A percentile compares a stretch with the other conserved stretches of the same genome.
Conservation (phyloP, 257 asterid species). For the Anisodus tanguticus region DNA sequence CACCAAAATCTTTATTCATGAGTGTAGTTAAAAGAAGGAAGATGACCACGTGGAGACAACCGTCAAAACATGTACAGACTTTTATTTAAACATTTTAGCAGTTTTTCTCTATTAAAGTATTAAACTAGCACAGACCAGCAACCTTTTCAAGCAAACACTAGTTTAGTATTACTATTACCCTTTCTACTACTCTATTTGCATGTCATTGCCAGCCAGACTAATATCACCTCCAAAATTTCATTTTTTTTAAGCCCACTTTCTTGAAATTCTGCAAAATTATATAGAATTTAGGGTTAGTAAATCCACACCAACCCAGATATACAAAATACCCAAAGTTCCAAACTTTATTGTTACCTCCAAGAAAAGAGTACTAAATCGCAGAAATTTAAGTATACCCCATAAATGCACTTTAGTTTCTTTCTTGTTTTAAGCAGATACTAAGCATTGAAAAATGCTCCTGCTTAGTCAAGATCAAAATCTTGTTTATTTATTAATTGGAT, state of each 20-base stretch:
- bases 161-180: constrained; percentile 32
- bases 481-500: not conserved
- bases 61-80: constrained; percentile 25
- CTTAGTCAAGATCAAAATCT: constrained; percentile 37
- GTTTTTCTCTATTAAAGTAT: not conserved
- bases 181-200: constrained; percentile 27
- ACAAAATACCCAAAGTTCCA: constrained; percentile 43
- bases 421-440: constrained; percentile 29
- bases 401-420: constrained; percentile 49
- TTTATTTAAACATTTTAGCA: constrained; percentile 21
- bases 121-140: constrained; percentile 33
- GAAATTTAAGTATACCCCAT: constrained; percentile 28
- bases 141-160: constrained; percentile 56
- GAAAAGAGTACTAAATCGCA: constrained; percentile 33
- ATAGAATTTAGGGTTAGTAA: constrained; percentile 43
- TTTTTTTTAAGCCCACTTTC: constrained; percentile 27
- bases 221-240: not conserved
- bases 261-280: constrained; percentile 37
- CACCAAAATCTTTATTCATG: not conserved
- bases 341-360: constrained; percentile 33
- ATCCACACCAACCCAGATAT: constrained; percentile 38
- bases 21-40: constrained; percentile 18
- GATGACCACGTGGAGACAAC: constrained; percentile 53
- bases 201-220: constrained; percentile 42
- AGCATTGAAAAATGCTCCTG: constrained; percentile 32